Conservation (phyloP, 345 rosid genomes). For the Durio zibethinus region DNA sequence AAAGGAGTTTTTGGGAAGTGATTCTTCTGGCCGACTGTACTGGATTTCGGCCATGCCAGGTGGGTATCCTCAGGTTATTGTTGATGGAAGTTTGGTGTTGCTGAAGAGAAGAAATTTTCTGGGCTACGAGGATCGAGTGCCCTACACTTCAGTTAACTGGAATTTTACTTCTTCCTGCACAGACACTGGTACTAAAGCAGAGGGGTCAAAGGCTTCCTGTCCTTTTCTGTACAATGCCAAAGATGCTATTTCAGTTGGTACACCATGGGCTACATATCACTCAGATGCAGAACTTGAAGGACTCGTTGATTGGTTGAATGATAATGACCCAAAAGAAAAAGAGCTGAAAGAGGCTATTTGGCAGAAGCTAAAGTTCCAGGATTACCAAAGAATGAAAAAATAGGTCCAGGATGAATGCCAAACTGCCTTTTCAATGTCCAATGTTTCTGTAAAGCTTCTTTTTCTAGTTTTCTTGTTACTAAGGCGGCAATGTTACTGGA, state of each 20-base stretch:
- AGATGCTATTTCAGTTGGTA: constrained; percentile 31
- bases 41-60: constrained; percentile 65
- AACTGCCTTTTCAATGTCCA: constrained; percentile 18
- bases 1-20: constrained; percentile 78
- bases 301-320: constrained; percentile 70
- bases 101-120: constrained; percentile 34
- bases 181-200: constrained; percentile 24
- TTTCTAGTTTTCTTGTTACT: constrained; percentile 44
- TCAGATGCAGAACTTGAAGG: constrained; percentile 64
- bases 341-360: constrained; percentile 73
- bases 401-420: constrained; percentile 29
- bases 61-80: constrained; percentile 52
- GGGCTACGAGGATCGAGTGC: not conserved
- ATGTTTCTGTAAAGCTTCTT: constrained; percentile 17
- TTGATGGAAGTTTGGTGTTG: constrained; percentile 64
- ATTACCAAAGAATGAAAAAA: constrained; percentile 31
- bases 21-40: constrained; percentile 74
- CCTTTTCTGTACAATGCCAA: constrained; percentile 46
- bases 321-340: constrained; percentile 58
- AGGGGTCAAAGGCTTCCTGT: constrained; percentile 56
- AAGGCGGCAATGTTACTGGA: constrained; percentile 69
- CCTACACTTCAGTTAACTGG: constrained; percentile 11
- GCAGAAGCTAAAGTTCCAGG: constrained; percentile 54
- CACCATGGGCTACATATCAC: constrained; percentile 66
- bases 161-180: constrained; percentile 20